Evolutionary conservation across 2,329 filamentous ascomycete species (phyloP).

Genomic region (Chaetomiaceae sp.): DNA sequence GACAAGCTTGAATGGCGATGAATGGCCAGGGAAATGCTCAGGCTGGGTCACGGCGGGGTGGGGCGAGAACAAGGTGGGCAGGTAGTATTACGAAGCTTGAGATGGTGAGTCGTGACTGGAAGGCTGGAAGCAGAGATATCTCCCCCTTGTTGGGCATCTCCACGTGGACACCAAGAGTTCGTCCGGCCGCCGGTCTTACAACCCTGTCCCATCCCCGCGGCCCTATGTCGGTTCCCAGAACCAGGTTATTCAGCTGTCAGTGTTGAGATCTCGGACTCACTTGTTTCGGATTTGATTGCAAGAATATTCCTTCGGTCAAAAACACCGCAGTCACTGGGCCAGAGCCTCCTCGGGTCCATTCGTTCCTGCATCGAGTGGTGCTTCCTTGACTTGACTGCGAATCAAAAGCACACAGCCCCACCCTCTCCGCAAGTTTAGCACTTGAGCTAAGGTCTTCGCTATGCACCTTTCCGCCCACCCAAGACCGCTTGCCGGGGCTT

Average conservation of each 20-base stretch:
- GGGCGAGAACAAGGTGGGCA: slow-evolving; percentile 13
- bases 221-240: slow-evolving; percentile 4
- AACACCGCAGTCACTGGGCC: background rate
- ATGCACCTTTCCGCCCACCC: slow-evolving; percentile 10
- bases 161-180: too few relatives aligned
- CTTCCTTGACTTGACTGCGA: background rate
- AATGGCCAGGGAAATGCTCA: background rate
- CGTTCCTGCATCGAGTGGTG: background rate
- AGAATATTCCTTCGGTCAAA: background rate
- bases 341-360: background rate
- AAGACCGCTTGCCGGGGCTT: slow-evolving; percentile 14
- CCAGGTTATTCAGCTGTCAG: slow-evolving; percentile 3
- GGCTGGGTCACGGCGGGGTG: background rate
- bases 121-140: background rate
- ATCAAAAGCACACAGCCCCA: background rate
- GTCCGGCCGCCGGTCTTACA: too few relatives aligned
- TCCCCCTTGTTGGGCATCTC: too few relatives aligned
- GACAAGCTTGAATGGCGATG: background rate
- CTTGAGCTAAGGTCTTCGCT: too few relatives aligned
- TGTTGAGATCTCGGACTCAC: background rate
- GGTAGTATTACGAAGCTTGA: slow-evolving; percentile 16
- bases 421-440: background rate
- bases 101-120: background rate
- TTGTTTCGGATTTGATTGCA: background rate
- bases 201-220: background rate